phyloP scores from a whole-genome alignment of 1,139 yeast genomes.

The Sugiyamaella novakii region DNA sequence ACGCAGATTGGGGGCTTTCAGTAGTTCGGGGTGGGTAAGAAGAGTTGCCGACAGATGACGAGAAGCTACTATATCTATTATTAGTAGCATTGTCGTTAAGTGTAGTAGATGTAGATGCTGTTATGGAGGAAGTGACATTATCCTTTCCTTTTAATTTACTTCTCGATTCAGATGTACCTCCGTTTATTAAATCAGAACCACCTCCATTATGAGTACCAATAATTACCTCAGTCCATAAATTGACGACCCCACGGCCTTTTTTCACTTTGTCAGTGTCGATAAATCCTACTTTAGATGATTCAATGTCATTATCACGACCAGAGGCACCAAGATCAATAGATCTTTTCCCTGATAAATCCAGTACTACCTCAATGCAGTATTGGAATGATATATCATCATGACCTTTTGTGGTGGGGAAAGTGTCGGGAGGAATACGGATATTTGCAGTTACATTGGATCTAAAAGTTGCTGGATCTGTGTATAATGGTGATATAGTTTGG shows the following conservation, averaged over 20 bases:
- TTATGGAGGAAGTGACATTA: no score
- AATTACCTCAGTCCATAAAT: slow-evolving; percentile 74
- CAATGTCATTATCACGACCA: slow-evolving; percentile 9
- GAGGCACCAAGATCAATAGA: slow-evolving; percentile 32
- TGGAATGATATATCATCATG: slow-evolving; percentile 78
- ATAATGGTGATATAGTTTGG: slow-evolving; percentile 77
- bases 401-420: slow-evolving; percentile 80
- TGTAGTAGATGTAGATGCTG: no score
- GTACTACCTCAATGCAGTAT: slow-evolving; percentile 79
- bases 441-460: slow-evolving; percentile 62
- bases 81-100: no score
- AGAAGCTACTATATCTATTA: neutral
- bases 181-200: neutral
- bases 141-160: slow-evolving; percentile 14
- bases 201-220: slow-evolving; percentile 58
- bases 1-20: slow-evolving; percentile 23
- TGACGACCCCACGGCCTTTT: slow-evolving; percentile 72
- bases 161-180: slow-evolving; percentile 22
- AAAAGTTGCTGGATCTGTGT: slow-evolving; percentile 67
- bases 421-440: slow-evolving; percentile 76
- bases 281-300: slow-evolving; percentile 39
- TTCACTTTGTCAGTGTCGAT: slow-evolving; percentile 79
- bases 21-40: no score
- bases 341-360: slow-evolving; percentile 62
- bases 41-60: no score